These are phyloP conservation scores for Tuber calosporum DNA, from an alignment of 495 filamentous ascomycete species.

Conservation along the genomic window DNA sequence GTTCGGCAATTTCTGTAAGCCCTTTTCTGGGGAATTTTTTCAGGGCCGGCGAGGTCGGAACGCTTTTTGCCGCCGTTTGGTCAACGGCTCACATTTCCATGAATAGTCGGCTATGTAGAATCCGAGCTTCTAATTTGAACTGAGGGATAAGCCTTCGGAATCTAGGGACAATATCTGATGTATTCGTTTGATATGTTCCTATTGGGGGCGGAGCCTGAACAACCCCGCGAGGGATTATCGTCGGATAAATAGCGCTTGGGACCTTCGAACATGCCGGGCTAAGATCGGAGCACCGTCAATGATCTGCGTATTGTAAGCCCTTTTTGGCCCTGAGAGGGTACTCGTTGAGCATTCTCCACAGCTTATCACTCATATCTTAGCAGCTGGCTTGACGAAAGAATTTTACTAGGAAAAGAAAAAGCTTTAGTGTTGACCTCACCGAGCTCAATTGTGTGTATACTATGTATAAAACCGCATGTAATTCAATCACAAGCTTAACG, in stretches of 20 bases:
- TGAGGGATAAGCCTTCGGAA: not conserved
- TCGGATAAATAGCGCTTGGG: not conserved
- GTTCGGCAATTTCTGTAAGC: not conserved
- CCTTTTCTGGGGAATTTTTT: not conserved
- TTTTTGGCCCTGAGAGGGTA: not conserved
- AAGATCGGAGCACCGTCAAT: not conserved
- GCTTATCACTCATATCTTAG: not conserved
- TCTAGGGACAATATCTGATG: not conserved
- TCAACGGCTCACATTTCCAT: not conserved
- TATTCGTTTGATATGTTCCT: not conserved
- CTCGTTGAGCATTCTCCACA: not conserved
- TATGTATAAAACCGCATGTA: not conserved
- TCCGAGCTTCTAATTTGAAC: not conserved
- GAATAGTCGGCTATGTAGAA: not conserved
- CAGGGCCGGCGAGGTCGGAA: not conserved
- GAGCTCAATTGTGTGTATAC: not conserved
- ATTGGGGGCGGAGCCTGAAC: not conserved
- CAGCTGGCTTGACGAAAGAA: not conserved
- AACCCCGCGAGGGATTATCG: not conserved
- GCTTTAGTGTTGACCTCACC: not conserved
- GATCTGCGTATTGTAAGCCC: not conserved
- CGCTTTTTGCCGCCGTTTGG: not conserved
- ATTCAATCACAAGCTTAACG: not conserved
- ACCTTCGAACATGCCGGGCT: not conserved
- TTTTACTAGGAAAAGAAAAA: not conserved